Evolutionary conservation across 495 filamentous ascomycete genomes (phyloP), one percentile per base, ranked within the genome.

Genomic region (Aspergillus campestris): DNA sequence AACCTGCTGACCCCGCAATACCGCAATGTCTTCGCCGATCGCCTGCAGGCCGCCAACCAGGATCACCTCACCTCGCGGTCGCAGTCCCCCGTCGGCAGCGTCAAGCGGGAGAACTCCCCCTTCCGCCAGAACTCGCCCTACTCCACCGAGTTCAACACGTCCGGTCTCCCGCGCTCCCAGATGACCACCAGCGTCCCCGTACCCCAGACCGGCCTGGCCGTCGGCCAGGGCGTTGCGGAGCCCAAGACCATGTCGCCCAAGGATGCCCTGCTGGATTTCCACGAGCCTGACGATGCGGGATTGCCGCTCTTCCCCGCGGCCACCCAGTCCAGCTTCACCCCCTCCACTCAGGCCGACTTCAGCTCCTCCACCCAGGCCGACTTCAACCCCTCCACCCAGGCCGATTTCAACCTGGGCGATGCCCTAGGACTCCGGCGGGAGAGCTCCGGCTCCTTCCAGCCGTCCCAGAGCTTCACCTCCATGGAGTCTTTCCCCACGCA

Each of bases 201-300:
- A 74, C 11, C 48, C 34, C 55, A 67, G 35, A 57, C 62, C 41
- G 59, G 48, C 1, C 50, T 70, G 56, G 61, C 50, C 18, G 53
- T 69, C 40, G 45, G 45, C 34, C 51, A 62, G 15, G 28, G 48
- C 34, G 56, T 56, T 28, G 47, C 44, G 6, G 48, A 80, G 9
- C 81, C 87, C 0, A 87, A 87, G 59, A 96, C 94, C 5, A 96
- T 98, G 42, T 98, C 92, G 10, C 92, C 92, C 29, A 94, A 96
- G 71, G 92, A 97, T 56, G 88, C 89, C 5, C 60, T 91, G 48
- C 69, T 94, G 47, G 91, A 95, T 24, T 95, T 88, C 60, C 74
- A 83, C 45, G 85, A 89, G 35, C 64, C 74, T 7, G 84, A 83
- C 0, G 83, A 84, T 42, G 66, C 77, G 6, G 75, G 77, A 45